Percentiles rank a stretch among this genome's conserved stretches.
Conservation (phyloP, 805 yeast species). For the Suhomyces pyralidae region DNA sequence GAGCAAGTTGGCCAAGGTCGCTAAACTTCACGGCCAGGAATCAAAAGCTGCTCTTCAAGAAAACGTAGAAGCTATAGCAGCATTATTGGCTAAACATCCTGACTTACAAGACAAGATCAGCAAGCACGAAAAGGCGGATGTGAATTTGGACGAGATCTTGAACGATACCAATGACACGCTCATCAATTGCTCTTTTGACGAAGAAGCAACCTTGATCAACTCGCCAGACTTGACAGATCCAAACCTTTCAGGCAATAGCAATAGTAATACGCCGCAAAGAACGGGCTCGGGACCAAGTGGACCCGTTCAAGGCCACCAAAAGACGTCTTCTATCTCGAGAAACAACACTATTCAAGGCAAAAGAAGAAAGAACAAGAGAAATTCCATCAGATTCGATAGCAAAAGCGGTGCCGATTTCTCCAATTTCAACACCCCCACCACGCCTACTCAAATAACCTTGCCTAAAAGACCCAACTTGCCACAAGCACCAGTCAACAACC, state of each 20-base stretch:
- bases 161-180: constrained; percentile 32
- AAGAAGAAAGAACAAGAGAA: constrained; percentile 34
- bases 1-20: constrained; percentile 40
- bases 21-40: constrained; percentile 50
- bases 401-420: constrained; percentile 19
- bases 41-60: constrained; percentile 43
- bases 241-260: constrained; percentile 2
- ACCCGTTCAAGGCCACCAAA: constrained; percentile 4
- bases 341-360: constrained; percentile 19
- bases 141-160: constrained; percentile 35
- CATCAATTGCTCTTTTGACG: constrained; percentile 30
- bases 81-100: constrained; percentile 35
- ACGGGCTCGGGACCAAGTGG: background rate
- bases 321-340: constrained; percentile 11
- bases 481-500: background rate
- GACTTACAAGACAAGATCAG: constrained; percentile 31
- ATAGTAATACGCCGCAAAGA: constrained; percentile 6
- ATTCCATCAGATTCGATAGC: constrained; percentile 28
- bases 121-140: constrained; percentile 24
- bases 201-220: constrained; percentile 27
- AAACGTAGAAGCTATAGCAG: constrained; percentile 43
- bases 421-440: constrained; percentile 15
- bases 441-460: constrained; percentile 16
- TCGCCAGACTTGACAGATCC: constrained; percentile 13
- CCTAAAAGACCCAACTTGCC: constrained; percentile 17